Evolutionary conservation across 1,284 basidiomycete species (phyloP), one percentile per base, ranked within the genome.

Genomic region (Pisolithus thermaeus): DNA sequence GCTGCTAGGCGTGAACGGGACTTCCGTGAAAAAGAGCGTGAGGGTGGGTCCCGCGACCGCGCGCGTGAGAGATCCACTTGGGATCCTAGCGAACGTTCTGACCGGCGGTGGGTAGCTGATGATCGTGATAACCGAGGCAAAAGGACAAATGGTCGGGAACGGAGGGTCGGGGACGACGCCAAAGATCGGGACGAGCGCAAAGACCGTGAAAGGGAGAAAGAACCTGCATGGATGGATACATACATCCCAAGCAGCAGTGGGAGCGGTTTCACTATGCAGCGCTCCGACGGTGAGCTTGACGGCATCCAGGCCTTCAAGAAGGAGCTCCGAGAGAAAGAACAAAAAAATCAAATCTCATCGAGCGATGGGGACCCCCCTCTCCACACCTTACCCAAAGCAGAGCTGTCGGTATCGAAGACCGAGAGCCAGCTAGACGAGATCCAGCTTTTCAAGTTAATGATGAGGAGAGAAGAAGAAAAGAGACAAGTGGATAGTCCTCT

Each of bases 171-270:
- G 37, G 83, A 85, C 30, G 84, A 84, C 49, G 69, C 66, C 20
- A 79, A 76, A 59, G 79, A 80, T 39, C 73, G 73, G 53, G 81
- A 80, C 52, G 77, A 78, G 43, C 72, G 76, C 47, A 70, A 73
- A 44, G 80, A 81, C 45, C 70, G 76, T 56, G 82, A 84, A 60
- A 82, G 78, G 63, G 88, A 89, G 71, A 90, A 84, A 60, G 88
- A 92, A 62, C 91, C 90, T 20, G 90, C 90, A 16, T 93, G 90
- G 90, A 92, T 93, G 88, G 89, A 90, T 57, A 84, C 88, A n/a
- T 90, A 91, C 61, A 77, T 88, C 56, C 83, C 87, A 3, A 73
- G 69, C 41, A 74, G 75, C 39, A 72, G 71, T 39, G 70, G 72
- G 50, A 84, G 82, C 12, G 83, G 87, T 51, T 71, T 87, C 49